Base-by-base conservation (phyloP, 2,329 filamentous ascomycete species). In the Phaeoacremonium minimum region DNA sequence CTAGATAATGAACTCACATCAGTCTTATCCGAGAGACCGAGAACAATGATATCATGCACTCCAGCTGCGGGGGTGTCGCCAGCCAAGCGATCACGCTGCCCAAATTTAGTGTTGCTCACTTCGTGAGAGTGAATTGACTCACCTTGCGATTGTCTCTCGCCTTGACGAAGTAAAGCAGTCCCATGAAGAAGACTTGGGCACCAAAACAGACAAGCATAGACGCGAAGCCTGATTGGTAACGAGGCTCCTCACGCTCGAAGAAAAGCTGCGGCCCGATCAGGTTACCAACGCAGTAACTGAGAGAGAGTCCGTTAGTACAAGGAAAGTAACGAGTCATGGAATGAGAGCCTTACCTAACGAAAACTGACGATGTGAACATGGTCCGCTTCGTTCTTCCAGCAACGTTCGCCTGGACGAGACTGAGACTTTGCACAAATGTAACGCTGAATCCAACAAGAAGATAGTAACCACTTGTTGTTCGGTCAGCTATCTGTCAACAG, bases 271-370 rank as follows among this genome's bases (percentile, higher is more conserved):
- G 43, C 13, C 43, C 43, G 13, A 40, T 37, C 16, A 56, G 49
- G 29, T 56, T 56, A 4, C 53, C 53, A 4, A 50, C 43, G 30
- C 52, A 51, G 32, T 50, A 50, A 26, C 39, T 42, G 15, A 49
- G 4, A 20, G n/a, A n/a, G n/a, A n/a, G n/a, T n/a, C n/a, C n/a
- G n/a, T n/a, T n/a, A n/a, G n/a, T n/a, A n/a, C n/a, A n/a, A n/a
- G n/a, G n/a, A n/a, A n/a, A n/a, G n/a, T n/a, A n/a, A n/a, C n/a
- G n/a, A n/a, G n/a, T n/a, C n/a, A n/a, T n/a, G n/a, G n/a, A n/a
- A 26, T 9, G 9, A 26, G 22, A n/a, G 22, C 9, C 34, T 2
- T 30, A 36, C 34, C n/a, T 18, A 17, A 36, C 28, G 18, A 36
- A 36, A n/a, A 36, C 17, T 9, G 34, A 36, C 4, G 34, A 29